phyloP scores from a whole-genome alignment of 2,329 filamentous ascomycete species.

The Venturia pyrina region DNA sequence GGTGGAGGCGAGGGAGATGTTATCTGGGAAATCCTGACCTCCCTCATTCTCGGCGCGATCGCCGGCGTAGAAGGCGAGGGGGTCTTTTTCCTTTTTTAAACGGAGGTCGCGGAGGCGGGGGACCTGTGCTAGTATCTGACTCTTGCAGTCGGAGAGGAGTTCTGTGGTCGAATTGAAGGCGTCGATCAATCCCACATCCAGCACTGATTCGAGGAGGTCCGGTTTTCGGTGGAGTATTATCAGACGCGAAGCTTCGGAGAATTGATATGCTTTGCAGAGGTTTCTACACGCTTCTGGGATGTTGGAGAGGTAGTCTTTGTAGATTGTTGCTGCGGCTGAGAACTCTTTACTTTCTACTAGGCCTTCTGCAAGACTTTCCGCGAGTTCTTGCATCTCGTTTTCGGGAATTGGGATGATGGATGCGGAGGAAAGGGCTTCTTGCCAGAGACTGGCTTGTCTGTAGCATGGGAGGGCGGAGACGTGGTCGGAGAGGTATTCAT shows the following conservation, averaged over 20 bases:
- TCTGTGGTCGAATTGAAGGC: slow-evolving; percentile 76
- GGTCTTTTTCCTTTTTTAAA: slow-evolving; percentile 70
- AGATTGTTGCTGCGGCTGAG: slow-evolving; percentile 64
- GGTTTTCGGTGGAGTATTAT: slow-evolving; percentile 50
- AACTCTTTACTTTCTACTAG: slow-evolving; percentile 80
- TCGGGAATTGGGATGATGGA: slow-evolving; percentile 54
- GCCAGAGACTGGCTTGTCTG: slow-evolving; percentile 77
- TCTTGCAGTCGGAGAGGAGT: slow-evolving; percentile 84
- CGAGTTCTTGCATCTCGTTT: slow-evolving; percentile 55
- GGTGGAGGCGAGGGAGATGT: slow-evolving; percentile 83
- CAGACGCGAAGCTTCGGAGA: slow-evolving; percentile 79
- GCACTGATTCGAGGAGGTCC: slow-evolving; percentile 53
- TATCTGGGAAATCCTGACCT: slow-evolving; percentile 71
- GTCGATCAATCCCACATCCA: slow-evolving; percentile 74
- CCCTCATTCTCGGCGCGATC: slow-evolving; percentile 34
- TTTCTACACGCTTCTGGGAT: slow-evolving; percentile 60
- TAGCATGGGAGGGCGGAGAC: slow-evolving; percentile 71
- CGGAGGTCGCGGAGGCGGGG: slow-evolving; percentile 78
- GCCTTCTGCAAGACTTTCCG: slow-evolving; percentile 64
- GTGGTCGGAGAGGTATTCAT: slow-evolving; percentile 74
- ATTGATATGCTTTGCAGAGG: slow-evolving; percentile 79
- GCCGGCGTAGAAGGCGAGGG: slow-evolving; percentile 80
- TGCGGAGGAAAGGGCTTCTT: slow-evolving; percentile 76
- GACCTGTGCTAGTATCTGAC: slow-evolving; percentile 73
- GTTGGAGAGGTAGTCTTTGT: slow-evolving; percentile 71